phyloP scores from a whole-genome alignment of 2,329 filamentous ascomycete genomes.

The Microsporum canis region DNA sequence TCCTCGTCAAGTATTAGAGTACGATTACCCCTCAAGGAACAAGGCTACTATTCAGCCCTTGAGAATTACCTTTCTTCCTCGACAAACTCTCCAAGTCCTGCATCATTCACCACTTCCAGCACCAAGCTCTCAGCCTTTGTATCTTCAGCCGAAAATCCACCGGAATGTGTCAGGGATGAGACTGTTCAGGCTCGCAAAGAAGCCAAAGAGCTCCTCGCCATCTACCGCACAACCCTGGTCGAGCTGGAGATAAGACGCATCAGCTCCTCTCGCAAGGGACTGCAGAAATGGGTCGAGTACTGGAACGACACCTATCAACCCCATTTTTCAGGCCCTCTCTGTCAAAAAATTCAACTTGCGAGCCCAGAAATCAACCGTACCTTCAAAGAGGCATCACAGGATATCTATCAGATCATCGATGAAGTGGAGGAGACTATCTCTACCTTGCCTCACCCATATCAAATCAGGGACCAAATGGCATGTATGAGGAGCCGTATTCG shows the following conservation, averaged over 20 bases:
- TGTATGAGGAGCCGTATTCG: conserved; percentile 20
- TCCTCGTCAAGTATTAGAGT: background rate
- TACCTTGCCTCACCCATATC: conserved; percentile 15
- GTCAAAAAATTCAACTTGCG: conserved; percentile 10
- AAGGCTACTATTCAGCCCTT: background rate
- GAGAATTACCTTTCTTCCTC: background rate
- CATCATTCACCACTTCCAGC: background rate
- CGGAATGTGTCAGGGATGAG: conserved; percentile 6
- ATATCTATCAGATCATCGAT: conserved; percentile 19
- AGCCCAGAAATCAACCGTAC: conserved; percentile 18
- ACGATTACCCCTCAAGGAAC: background rate
- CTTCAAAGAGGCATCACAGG: conserved; percentile 19
- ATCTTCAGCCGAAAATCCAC: background rate
- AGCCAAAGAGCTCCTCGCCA: conserved; percentile 18
- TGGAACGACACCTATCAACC: conserved; percentile 22
- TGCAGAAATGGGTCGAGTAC: conserved; percentile 21
- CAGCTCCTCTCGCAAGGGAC: conserved; percentile 21
- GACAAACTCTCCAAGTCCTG: background rate
- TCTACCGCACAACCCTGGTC: conserved; percentile 21
- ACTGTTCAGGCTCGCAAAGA: conserved; percentile 14
- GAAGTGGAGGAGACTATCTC: conserved; percentile 15
- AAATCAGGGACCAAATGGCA: conserved; percentile 18
- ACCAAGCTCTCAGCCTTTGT: background rate
- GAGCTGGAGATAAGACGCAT: conserved; percentile 23
- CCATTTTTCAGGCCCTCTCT: conserved; percentile 12